phyloP scores from a whole-genome alignment of 805 yeast species.

The Wickerhamiella galacta region DNA sequence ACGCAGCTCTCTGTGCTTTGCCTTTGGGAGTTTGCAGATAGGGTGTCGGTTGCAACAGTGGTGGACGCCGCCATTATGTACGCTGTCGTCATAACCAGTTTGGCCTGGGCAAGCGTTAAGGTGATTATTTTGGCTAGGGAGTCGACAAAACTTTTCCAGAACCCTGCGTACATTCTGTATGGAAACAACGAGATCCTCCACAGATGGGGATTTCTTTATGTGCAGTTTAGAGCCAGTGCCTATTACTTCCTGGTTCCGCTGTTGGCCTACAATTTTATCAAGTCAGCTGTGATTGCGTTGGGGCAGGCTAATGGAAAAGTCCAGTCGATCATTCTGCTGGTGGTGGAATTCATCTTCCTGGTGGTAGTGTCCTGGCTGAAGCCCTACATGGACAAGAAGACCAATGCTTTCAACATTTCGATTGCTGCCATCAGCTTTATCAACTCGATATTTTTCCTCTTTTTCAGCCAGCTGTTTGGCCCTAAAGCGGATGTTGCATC shows the following conservation, averaged over 20 bases:
- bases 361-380: constrained; percentile 48
- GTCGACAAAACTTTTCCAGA: constrained; percentile 57
- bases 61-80: constrained; percentile 65
- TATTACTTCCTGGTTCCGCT: constrained; percentile 67
- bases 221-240: constrained; percentile 74
- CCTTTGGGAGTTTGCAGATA: constrained; percentile 74
- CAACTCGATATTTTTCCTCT: constrained; percentile 73
- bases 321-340: constrained; percentile 64
- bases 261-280: constrained; percentile 47
- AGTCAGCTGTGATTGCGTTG: constrained; percentile 74
- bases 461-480: constrained; percentile 68
- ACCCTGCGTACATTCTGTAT: constrained; percentile 80
- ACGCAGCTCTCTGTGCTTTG: constrained; percentile 73
- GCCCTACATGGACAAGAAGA: constrained; percentile 89
- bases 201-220: constrained; percentile 82
- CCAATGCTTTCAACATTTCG: constrained; percentile 82
- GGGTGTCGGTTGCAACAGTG: constrained; percentile 70
- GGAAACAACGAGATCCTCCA: constrained; percentile 71
- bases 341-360: constrained; percentile 56
- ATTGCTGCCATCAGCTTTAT: constrained; percentile 64
- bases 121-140: constrained; percentile 61
- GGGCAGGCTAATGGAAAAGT: constrained; percentile 66
- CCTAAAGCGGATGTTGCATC: constrained; percentile 71
- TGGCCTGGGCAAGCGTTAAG: constrained; percentile 55
- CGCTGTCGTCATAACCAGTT: constrained; percentile 36